Conservation (phyloP, 495 filamentous ascomycete species). For the Usnea hakonensis region DNA sequence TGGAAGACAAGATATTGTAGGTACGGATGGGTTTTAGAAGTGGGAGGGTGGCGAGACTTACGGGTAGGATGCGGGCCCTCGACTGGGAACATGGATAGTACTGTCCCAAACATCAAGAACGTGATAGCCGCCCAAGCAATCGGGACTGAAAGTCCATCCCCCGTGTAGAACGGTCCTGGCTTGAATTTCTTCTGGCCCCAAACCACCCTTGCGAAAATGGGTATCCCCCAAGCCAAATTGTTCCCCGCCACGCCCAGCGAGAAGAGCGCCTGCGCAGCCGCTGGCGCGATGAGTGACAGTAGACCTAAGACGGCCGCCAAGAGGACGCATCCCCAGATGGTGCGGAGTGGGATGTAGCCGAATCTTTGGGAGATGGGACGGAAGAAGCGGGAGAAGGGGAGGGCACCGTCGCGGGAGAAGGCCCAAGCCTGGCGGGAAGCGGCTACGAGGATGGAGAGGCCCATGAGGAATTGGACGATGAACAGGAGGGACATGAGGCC, state of each 20-base stretch:
- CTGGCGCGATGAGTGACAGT: constrained; percentile 49
- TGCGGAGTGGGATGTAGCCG: constrained; percentile 54
- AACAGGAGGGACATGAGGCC: constrained; percentile 51
- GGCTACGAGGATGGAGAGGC: constrained; percentile 46
- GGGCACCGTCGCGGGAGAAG: constrained; percentile 52
- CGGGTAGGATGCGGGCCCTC: constrained; percentile 47
- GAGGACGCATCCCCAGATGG: constrained; percentile 51
- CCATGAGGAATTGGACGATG: constrained; percentile 49
- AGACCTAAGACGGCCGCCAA: constrained; percentile 49
- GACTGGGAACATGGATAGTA: constrained; percentile 53
- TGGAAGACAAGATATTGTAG: background rate
- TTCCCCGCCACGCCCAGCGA: constrained; percentile 55
- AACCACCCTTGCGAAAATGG: constrained; percentile 53
- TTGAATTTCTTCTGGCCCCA: constrained; percentile 56
- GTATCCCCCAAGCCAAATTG: constrained; percentile 55
- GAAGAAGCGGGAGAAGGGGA: constrained; percentile 56
- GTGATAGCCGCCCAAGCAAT: constrained; percentile 47
- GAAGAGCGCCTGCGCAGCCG: constrained; percentile 54
- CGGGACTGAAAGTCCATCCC: constrained; percentile 39
- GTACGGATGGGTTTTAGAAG: background rate
- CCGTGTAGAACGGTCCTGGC: constrained; percentile 58
- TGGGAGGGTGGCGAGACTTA: constrained; percentile 26
- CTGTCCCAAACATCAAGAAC: constrained; percentile 49
- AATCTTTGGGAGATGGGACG: constrained; percentile 47
- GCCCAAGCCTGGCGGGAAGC: constrained; percentile 53